A percentile compares a stretch with the other conserved stretches of the same genome.
Conservation (phyloP, 1,139 yeast species). For the Suhomyces yuchorum region DNA sequence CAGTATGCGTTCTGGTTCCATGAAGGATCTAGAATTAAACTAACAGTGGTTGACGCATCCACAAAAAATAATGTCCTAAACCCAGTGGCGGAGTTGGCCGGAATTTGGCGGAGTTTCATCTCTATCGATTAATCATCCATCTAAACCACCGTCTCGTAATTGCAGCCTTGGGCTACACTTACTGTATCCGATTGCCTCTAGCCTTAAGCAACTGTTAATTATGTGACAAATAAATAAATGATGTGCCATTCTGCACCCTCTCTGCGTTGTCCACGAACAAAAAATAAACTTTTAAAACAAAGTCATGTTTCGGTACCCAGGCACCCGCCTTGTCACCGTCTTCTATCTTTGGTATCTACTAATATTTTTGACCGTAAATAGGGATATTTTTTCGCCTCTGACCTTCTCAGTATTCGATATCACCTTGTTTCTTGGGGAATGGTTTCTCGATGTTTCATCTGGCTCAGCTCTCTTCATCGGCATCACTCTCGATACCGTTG, state of each 20-base stretch:
- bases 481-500: constrained; percentile 29
- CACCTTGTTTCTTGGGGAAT: not conserved
- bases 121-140: too few relatives aligned
- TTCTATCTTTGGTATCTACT: not conserved
- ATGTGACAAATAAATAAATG: not conserved
- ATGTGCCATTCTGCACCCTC: not conserved
- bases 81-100: not conserved
- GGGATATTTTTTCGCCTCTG: not conserved
- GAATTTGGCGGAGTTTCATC: not conserved
- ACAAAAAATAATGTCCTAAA: not conserved
- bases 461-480: constrained; percentile 16
- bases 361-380: not conserved
- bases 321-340: not conserved
- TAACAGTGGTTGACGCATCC: not conserved
- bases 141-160: too few relatives aligned
- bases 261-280: not conserved
- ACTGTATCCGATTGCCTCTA: not conserved
- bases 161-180: too few relatives aligned
- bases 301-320: not conserved
- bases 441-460: too few relatives aligned
- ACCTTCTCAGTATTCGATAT: not conserved
- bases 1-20: not conserved
- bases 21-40: not conserved
- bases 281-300: not conserved
- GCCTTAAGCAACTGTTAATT: not conserved